Evolutionary conservation across 805 yeast species (phyloP), one percentile per base, ranked within the genome.

Genomic region (Candida dendrica): DNA sequence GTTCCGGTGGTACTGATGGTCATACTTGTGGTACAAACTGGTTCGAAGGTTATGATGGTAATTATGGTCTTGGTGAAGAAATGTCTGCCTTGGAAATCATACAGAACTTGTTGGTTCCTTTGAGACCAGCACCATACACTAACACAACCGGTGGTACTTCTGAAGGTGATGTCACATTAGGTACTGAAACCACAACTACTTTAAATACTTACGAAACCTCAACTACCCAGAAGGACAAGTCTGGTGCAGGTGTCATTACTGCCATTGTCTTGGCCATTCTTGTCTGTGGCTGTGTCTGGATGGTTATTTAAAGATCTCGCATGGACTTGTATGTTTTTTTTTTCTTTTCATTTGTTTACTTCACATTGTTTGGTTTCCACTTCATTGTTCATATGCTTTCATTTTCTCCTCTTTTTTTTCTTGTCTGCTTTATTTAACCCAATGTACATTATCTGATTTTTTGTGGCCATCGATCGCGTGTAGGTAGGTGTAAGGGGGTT

Each of bases 191-290:
- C 1, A 48, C 65, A 6, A 59, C 65, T 71, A 72, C 45, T 46
- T 50, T 49, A 53, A 53, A 40, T 45, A 53, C 33, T 15, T 27
- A 75, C 50, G 58, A 55, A 36, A 59, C 81, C 38, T 64, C 59
- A 1, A 77, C 89, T 35, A 66, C 77, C 1, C 60, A 67, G 0
- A 78, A 75, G 45, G 96, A 87, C 56, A 75, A 72, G 52, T 96
- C 88, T 2, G 98, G 98, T 39, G 96, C 97, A 1, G 95, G 95
- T 38, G 68, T 90, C 18, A 61, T 87, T 35, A 91, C 98, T 0
- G 95, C 90, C 0, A 61, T 87, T 6, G 79, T 84, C 1, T 60
- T 87, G 48, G 75, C 77, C 2, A 58, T 71, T 3, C 52, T 88
- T 19, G 58, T 80, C 17, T 87, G 81, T 31, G 79, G 89, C 19